Evolutionary conservation across 495 filamentous ascomycete genomes (phyloP).

Genomic region (Bombardia bombarda): DNA sequence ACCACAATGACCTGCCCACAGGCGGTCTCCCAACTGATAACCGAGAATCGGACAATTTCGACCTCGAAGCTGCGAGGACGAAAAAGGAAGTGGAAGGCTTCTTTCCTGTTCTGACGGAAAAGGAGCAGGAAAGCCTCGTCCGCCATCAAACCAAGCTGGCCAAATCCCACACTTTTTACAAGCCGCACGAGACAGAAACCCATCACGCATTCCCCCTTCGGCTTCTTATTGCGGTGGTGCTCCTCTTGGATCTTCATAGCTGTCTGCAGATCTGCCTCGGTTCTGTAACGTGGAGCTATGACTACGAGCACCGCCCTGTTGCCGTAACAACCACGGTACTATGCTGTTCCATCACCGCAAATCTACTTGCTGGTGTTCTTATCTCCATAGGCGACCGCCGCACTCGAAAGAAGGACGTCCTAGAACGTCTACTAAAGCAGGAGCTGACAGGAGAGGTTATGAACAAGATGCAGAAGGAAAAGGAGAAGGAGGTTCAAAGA

Average conservation of each 20-base stretch:
- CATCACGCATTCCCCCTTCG: slow-evolving; percentile 71
- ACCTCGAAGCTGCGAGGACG: slow-evolving; percentile 14
- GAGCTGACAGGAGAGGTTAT: slow-evolving; percentile 66
- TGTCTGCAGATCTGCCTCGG: slow-evolving; percentile 69
- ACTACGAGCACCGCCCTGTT: slow-evolving; percentile 51
- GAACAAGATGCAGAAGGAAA: slow-evolving; percentile 58
- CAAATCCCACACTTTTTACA: slow-evolving; percentile 76
- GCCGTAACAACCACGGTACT: slow-evolving; percentile 73
- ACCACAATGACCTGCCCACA: slow-evolving; percentile 63
- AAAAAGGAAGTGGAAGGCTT: slow-evolving; percentile 41
- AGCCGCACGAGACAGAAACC: slow-evolving; percentile 72
- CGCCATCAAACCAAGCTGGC: slow-evolving; percentile 70
- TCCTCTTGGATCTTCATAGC: slow-evolving; percentile 68
- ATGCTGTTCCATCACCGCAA: slow-evolving; percentile 63
- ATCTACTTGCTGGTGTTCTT: slow-evolving; percentile 61
- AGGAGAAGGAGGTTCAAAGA: slow-evolving; percentile 24
- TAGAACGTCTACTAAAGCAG: slow-evolving; percentile 65
- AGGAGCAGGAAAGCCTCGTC: slow-evolving; percentile 54
- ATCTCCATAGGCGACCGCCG: slow-evolving; percentile 64
- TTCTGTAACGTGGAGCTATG: slow-evolving; percentile 64
- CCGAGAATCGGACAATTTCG: background rate
- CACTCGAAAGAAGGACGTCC: slow-evolving; percentile 74
- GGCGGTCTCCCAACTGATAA: background rate
- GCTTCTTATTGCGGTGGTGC: slow-evolving; percentile 60
- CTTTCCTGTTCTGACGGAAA: slow-evolving; percentile 46